Base-by-base conservation (phyloP, 2,329 filamentous ascomycete species). In the Cladosporium austrohemisphaericum region DNA sequence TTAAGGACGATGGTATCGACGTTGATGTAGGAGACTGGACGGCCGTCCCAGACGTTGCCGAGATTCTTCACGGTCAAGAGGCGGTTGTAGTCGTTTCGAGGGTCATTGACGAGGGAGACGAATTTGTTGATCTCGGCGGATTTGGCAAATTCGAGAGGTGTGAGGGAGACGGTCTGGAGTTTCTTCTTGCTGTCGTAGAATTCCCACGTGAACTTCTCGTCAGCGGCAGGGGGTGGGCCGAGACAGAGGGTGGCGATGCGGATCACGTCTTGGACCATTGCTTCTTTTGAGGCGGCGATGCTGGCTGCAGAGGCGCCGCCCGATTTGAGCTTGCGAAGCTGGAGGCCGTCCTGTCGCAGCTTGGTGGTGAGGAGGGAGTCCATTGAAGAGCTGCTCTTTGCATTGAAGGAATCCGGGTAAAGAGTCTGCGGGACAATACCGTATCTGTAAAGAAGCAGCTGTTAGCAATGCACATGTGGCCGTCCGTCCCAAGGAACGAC, bases 71-170 rank as follows among this genome's bases (percentile, higher is more conserved):
- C 88, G 2, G 85, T 89, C 53, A 95, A 73, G 4, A 88, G 80
- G 1, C 79, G 79, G 55, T 84, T 77, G 54, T 86, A 85, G 26
- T 81, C 75, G 67, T 95, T 86, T 8, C 90, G 80, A 4, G 90
- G 90, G 65, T 95, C 90, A 64, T 95, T 85, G 41, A 94, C 86
- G 1, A 95, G 78, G 26, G 86, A 92, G 59, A 94, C 84, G 68
- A 92, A 83, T 52, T 76, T 70, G 57, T 82, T 76, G 40, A 93
- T 80, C 43, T 81, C 76, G 3, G 78, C 74, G 54, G 88, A 81
- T 20, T 75, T 75, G 2, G 88, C 83, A 59, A 95, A 93, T 4
- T 79, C 80, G 6, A 80, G 74, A 0, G 90, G 89, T 0, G 84
- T 87, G 19, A 79, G 74, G 14, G 68, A 76, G 11, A 91, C 68